Percentiles rank a stretch among this genome's conserved stretches.
Conservation (phyloP, 2,329 filamentous ascomycete genomes). For the Cytospora paraplurivora region DNA sequence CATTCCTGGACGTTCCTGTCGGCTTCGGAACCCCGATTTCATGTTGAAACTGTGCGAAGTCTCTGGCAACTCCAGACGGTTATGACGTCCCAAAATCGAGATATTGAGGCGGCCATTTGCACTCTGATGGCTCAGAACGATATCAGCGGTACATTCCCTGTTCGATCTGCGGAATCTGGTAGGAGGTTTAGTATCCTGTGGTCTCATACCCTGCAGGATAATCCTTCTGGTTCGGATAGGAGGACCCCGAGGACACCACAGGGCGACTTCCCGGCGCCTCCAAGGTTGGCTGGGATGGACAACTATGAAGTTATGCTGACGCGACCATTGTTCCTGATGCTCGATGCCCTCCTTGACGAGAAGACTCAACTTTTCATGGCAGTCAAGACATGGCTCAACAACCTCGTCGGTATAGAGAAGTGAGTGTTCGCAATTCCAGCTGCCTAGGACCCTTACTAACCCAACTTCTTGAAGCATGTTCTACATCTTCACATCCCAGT, state of each 20-base stretch:
- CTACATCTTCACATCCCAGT: constrained; percentile 60
- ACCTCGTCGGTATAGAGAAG: constrained; percentile 64
- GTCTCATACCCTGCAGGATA: constrained; percentile 74
- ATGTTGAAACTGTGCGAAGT: constrained; percentile 86
- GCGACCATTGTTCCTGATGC: constrained; percentile 76
- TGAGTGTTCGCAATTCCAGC: constrained; percentile 41
- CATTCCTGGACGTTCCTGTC: constrained; percentile 81
- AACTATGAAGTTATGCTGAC: constrained; percentile 75
- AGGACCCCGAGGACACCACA: constrained; percentile 50
- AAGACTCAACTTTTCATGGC: constrained; percentile 74
- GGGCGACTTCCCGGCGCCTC: constrained; percentile 39
- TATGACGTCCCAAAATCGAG: constrained; percentile 66
- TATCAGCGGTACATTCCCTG: constrained; percentile 48
- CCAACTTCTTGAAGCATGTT: constrained; percentile 53
- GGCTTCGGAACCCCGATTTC: constrained; percentile 83
- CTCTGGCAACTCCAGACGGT: constrained; percentile 83
- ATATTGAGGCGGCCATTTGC: constrained; percentile 79
- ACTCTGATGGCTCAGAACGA: constrained; percentile 65
- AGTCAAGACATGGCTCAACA: constrained; percentile 79
- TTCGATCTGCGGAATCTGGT: constrained; percentile 60
- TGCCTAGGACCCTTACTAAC: constrained; percentile 23
- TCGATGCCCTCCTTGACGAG: constrained; percentile 77
- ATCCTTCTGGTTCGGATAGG: constrained; percentile 49
- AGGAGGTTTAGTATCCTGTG: constrained; percentile 76
- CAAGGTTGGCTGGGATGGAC: constrained; percentile 56